These are phyloP conservation scores for Monascus purpureus DNA, from an alignment of 495 filamentous ascomycete species.

Conservation along the genomic window DNA sequence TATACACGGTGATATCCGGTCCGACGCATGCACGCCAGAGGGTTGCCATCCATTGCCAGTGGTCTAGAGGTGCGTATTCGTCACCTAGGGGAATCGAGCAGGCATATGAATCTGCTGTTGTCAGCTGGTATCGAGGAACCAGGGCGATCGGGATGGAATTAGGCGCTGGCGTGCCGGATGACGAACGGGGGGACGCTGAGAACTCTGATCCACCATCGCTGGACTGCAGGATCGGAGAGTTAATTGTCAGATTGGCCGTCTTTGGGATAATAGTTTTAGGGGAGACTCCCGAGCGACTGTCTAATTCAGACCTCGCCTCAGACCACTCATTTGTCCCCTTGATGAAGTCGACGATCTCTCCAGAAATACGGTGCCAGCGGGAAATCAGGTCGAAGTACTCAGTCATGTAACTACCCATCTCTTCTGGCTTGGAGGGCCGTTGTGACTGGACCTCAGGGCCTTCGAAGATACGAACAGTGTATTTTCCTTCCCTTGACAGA, in stretches of 20 bases:
- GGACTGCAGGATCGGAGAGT: constrained; percentile 13
- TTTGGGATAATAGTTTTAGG: constrained; percentile 23
- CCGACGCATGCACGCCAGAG: constrained; percentile 82
- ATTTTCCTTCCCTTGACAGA: constrained; percentile 43
- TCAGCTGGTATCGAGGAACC: constrained; percentile 63
- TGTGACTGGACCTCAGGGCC: constrained; percentile 31
- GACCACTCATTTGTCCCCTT: constrained; percentile 15
- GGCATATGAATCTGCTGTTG: constrained; percentile 59
- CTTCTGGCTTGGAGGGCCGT: constrained; percentile 14
- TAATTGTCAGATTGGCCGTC: constrained; percentile 15
- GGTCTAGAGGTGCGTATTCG: constrained; percentile 66
- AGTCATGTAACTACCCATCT: constrained; percentile 34
- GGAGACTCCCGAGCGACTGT: constrained; percentile 13
- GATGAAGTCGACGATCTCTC: constrained; percentile 51
- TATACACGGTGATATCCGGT: constrained; percentile 70
- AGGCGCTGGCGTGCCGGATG: constrained; percentile 6
- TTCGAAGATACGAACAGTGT: constrained; percentile 35
- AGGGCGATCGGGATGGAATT: constrained; percentile 51
- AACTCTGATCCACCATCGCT: constrained; percentile 17
- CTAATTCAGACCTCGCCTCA: constrained; percentile 7
- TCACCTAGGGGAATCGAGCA: constrained; percentile 59
- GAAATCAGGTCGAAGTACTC: constrained; percentile 58
- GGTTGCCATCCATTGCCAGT: constrained; percentile 98
- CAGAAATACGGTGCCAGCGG: constrained; percentile 56
- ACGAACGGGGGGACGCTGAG: constrained; percentile 10